Conservation (phyloP, 2,329 filamentous ascomycete species). For the Cladosporium sp. region DNA sequence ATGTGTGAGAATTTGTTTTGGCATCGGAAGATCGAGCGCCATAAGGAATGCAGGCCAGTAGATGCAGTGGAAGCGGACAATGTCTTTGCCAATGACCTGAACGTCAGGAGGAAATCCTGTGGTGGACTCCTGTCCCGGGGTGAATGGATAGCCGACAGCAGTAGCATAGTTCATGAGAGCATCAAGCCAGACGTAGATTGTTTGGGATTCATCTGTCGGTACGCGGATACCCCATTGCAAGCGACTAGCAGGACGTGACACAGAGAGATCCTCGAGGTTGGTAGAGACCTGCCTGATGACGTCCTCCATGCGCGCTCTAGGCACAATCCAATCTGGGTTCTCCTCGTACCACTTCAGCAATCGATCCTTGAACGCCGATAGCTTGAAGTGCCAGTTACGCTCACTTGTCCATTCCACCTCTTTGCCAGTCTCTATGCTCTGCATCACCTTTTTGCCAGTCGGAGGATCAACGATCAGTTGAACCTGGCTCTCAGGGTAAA, state of each 20-base stretch:
- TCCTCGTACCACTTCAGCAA: constrained; percentile 77
- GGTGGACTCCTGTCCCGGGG: constrained; percentile 62
- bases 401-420: constrained; percentile 95
- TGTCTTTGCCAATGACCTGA: constrained; percentile 95
- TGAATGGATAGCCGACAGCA: constrained; percentile 81
- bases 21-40: constrained; percentile 77
- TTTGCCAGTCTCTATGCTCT: constrained; percentile 77
- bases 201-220: constrained; percentile 80
- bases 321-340: constrained; percentile 78
- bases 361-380: constrained; percentile 78
- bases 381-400: constrained; percentile 89
- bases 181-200: constrained; percentile 98
- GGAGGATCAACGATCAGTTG: constrained; percentile 73
- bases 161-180: constrained; percentile 93
- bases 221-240: constrained; percentile 88
- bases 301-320: constrained; percentile 71
- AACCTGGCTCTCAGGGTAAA: constrained; percentile 78
- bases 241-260: constrained; percentile 78
- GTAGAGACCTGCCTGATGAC: constrained; percentile 75
- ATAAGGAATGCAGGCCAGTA: constrained; percentile 98
- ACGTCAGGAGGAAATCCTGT: constrained; percentile 87
- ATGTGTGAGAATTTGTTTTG: constrained; percentile 80
- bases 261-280: constrained; percentile 82
- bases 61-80: constrained; percentile 91
- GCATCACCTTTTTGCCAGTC: constrained; percentile 81